Base-by-base conservation (phyloP, 1,284 basidiomycete species). In the Puccinia coronata region DNA sequence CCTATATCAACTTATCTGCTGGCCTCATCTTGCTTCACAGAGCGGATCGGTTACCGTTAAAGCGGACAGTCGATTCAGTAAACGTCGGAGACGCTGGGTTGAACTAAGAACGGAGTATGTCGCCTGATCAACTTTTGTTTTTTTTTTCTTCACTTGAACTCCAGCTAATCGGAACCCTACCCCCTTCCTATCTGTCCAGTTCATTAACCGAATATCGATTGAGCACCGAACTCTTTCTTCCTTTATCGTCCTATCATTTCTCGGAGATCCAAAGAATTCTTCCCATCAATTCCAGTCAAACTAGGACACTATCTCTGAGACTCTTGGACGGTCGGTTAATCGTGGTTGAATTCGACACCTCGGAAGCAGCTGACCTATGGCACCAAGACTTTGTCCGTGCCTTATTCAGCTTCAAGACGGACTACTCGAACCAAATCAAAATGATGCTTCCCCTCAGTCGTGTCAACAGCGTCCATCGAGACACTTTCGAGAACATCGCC, bases 311-410 rank as follows among this genome's bases (percentile, higher is more conserved):
- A 49, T 82, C 80, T 53, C 80, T 85, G 28, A 76, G 79, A 43
- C 61, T 83, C 8, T 78, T 83, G 31, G 82, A 83, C 31, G 61
- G 67, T 73, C 76, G 82, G 34, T 82, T 82, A 59, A 81, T 82
- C 70, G 67, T 81, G 2, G 47, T 85, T 63, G 85, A 85, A 70
- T 85, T 85, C 80, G 83, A 84, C 71, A 85, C 84, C 4, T 77
- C 84, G 59, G 85, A 84, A 63, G 83, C 84, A 65, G 57, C 79
- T 8, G 59, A 70, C 78, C 80, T 25, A 51, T 84, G 73, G 83
- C 83, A 74, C 84, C 83, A 84, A 82, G 83, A 78, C 76, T 82
- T 51, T 83, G 84, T 74, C 20, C 31, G 61, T 14, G 82, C 82
- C 83, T 55, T 83, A 83, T 73, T 84, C 82, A 59, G 83, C 83